phyloP scores from a whole-genome alignment of 1,139 yeast species.

The Geotrichum reessii region DNA sequence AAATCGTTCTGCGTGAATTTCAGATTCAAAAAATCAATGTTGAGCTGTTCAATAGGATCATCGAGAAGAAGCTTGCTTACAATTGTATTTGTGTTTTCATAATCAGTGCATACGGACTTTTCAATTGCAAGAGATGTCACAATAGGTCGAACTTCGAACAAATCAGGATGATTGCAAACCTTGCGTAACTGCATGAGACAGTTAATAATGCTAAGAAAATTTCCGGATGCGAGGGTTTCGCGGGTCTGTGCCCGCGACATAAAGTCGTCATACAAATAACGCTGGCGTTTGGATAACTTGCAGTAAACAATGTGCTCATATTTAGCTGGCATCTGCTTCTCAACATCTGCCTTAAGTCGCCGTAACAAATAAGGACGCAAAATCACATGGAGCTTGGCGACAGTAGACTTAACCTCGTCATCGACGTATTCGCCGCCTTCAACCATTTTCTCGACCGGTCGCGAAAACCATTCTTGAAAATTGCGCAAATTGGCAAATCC shows the following conservation, averaged over 20 bases:
- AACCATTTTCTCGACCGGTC: constrained; percentile 87
- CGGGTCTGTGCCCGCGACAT: constrained; percentile 95
- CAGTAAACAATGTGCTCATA: constrained; percentile 93
- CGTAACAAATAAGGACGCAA: constrained; percentile 86
- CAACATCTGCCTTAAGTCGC: constrained; percentile 92
- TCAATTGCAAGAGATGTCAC: constrained; percentile 81
- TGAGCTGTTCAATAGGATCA: constrained; percentile 34
- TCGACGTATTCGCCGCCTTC: constrained; percentile 62
- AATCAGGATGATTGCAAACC: constrained; percentile 95
- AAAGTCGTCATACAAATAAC: constrained; percentile 90
- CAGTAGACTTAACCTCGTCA: constrained; percentile 75
- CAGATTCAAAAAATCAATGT: constrained; percentile 58
- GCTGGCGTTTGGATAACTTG: constrained; percentile 84
- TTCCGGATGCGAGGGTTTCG: constrained; percentile 91
- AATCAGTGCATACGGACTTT: constrained; percentile 54
- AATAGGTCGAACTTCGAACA: constrained; percentile 93
- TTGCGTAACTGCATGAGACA: constrained; percentile 97
- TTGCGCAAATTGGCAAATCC: constrained; percentile 95
- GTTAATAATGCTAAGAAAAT: constrained; percentile 88
- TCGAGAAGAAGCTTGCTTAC: constrained; percentile 40
- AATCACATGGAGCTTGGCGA: constrained; percentile 85
- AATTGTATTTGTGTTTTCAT: constrained; percentile 41
- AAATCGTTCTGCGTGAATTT: constrained; percentile 48
- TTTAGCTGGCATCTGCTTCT: constrained; percentile 97
- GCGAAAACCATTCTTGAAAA: constrained; percentile 97